A percentile compares a stretch with the other conserved stretches of the same genome.
phyloP scores from a whole-genome alignment of 2,329 filamentous ascomycete genomes.

The Hortaea werneckii region DNA sequence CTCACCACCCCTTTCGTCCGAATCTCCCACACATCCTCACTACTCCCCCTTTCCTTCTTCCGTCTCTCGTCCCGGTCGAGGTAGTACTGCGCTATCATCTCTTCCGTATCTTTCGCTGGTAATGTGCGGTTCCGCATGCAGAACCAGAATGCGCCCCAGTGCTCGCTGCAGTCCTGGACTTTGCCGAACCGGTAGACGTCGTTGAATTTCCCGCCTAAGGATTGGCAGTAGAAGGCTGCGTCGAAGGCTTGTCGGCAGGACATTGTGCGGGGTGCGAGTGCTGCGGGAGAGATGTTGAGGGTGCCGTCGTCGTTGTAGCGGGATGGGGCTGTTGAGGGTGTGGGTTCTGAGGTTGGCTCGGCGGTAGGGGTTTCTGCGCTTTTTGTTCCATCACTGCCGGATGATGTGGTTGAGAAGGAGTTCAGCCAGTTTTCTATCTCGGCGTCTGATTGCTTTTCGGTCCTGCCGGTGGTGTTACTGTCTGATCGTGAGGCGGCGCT shows the following conservation, averaged over 20 bases:
- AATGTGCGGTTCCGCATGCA: constrained; percentile 78
- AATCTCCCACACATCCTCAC: constrained; percentile 82
- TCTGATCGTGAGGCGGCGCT: constrained; percentile 8
- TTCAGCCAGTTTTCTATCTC: constrained; percentile 46
- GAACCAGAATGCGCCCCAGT: constrained; percentile 94
- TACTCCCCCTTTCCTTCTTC: constrained; percentile 57
- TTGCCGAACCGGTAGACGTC: constrained; percentile 80
- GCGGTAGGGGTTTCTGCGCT: constrained; percentile 4
- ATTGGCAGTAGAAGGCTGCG: constrained; percentile 86
- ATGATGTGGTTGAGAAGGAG: constrained; percentile 37
- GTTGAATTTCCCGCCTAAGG: constrained; percentile 81
- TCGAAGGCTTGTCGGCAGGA: constrained; percentile 88
- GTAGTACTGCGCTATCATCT: constrained; percentile 56
- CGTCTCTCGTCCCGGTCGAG: constrained; percentile 54
- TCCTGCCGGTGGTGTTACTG: constrained; percentile 11
- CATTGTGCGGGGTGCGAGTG: constrained; percentile 70
- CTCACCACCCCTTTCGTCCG: constrained; percentile 52
- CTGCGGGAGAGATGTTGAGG: constrained; percentile 42
- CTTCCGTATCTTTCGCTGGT: constrained; percentile 48
- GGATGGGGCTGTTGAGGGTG: constrained; percentile 8
- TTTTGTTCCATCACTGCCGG: constrained; percentile 12
- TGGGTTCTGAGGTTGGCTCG: constrained; percentile 11
- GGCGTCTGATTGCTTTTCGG: constrained; percentile 39
- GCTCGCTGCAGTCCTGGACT: constrained; percentile 66
- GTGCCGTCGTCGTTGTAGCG: constrained; percentile 15